Base-by-base conservation (phyloP, 129 eudicot species). In the Artemisia annua region DNA sequence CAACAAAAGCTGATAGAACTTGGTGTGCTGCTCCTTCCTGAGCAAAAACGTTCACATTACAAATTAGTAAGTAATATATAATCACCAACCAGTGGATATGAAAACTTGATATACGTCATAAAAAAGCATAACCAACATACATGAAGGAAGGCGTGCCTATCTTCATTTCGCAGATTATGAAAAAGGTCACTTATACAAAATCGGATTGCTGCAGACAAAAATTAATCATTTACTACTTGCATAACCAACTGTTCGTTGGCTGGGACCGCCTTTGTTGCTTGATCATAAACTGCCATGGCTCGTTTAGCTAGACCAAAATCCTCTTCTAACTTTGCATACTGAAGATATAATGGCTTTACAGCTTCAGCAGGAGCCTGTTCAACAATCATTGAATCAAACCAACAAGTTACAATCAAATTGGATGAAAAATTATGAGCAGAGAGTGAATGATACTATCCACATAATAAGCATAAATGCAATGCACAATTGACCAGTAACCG, bases 261-360 rank as follows among this genome's bases (percentile, higher is more conserved):
- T 3, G 99, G 99, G 15, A 94, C 99, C 26, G 97, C 89, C 67
- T 94, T 94, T 58, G 96, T 88, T 12, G 97, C 96, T 78, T 88
- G 87, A 79, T 94, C 96, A 80, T 94, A 90, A 26, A 94, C 96
- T 48, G 78, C 74, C 98, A 94, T 90, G 20, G 97, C 98, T 69
- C 97, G 73, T 80, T 90, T 94, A 11, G 98, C 97, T 61, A 90
- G 76, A 22, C 97, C 98, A 32, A 71, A 85, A 75, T 90, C 97
- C 77, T 94, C 98, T 65, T 94, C 98, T 22, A 94, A 60, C 64
- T 88, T 94, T 13, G 98, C 98, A 72, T 88, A 94, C 67, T 94
- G 91, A 11, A 94, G 79, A 78, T 86, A 94, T 17, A 94, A 69
- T 13, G 99, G 96, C 83, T 90, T 90, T 67, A 94, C 99, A 52